Percentiles rank a stretch among this genome's conserved stretches.
Conservation (phyloP, 2,329 filamentous ascomycete species). For the Clonostachys rosea region DNA sequence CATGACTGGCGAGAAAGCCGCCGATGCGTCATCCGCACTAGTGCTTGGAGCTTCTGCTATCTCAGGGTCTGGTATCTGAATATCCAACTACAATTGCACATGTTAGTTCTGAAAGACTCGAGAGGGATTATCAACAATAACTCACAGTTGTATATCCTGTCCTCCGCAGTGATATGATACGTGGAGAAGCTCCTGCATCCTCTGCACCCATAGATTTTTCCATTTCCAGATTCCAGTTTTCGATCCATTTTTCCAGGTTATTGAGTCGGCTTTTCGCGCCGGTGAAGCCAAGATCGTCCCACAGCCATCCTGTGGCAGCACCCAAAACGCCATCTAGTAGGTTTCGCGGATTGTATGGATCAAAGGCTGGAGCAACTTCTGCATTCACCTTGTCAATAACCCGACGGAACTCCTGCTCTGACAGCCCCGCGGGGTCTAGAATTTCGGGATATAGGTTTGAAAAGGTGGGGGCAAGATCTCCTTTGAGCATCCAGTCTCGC, state of each 20-base stretch:
- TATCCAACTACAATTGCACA: conserved; percentile 56
- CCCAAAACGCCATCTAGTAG: conserved; percentile 77
- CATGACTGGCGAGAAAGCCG: conserved; percentile 13
- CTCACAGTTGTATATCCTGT: conserved; percentile 84
- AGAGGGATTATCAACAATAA: conserved; percentile 4
- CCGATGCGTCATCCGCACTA: conserved; percentile 27
- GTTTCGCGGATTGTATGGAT: conserved; percentile 72
- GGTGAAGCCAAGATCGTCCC: conserved; percentile 83
- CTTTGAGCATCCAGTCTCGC: conserved; percentile 85
- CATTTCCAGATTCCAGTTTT: conserved; percentile 78
- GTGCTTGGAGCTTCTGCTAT: conserved; percentile 51
- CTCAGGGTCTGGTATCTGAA: conserved; percentile 76
- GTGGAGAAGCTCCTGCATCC: conserved; percentile 52
- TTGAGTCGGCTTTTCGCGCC: conserved; percentile 68
- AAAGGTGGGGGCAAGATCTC: conserved; percentile 88
- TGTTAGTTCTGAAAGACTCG: not conserved
- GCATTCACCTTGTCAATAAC: conserved; percentile 80
- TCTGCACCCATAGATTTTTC: conserved; percentile 44
- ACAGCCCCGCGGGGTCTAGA: conserved; percentile 74
- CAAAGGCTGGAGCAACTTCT: conserved; percentile 71
- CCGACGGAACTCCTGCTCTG: conserved; percentile 80
- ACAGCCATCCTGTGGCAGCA: conserved; percentile 84
- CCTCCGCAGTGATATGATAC: conserved; percentile 71
- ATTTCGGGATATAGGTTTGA: conserved; percentile 97
- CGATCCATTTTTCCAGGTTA: conserved; percentile 74